Evolutionary conservation across 2,329 filamentous ascomycete species (phyloP), one percentile per base, ranked within the genome.

Genomic region (Didymella pomorum): DNA sequence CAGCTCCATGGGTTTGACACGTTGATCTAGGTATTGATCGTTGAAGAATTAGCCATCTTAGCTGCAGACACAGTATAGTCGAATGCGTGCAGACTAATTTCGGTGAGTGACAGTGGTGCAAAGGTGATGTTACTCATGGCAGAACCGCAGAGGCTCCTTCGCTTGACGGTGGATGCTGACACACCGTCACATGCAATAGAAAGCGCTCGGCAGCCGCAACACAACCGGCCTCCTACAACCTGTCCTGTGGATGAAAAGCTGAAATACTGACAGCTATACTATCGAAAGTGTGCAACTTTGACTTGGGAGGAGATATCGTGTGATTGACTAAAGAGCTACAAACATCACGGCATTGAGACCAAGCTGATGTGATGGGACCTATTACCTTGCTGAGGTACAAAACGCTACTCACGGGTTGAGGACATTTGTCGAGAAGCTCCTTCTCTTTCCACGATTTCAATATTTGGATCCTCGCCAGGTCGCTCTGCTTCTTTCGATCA

Each of bases 181-280:
- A 16, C 25, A 25, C 7, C 25, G 9, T 4, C 25, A 29, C 39
- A 11, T 12, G 20, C 14, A 23, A 28, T n/a, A 42, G n/a, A 37
- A 23, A 6, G 11, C n/a, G n/a, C 6, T 20, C n/a, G 10, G 6
- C 20, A 26, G 9, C 16, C 14, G 9, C 21, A 35, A 16, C 20
- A n/a, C 3, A n/a, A 45, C 56, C 50, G 50, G 56, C 46, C 50
- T 59, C 50, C 56, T 51, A 51, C 52, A 52, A 48, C 47, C 20
- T 59, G 42, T 48, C 37, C 42, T 23, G 20, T 21, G 41, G 21
- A 42, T 58, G 56, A 54, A 45, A 58, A 54, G 56, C 56, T 46
- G 56, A 58, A 54, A 54, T 51, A 49, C 45, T 58, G 45, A 54
- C 56, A 45, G 54, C 56, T 58, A 51, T 49, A 54, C 50, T 50